phyloP scores from a whole-genome alignment of 768 basidiomycete species.

The Pulveroboletus ravenelii region DNA sequence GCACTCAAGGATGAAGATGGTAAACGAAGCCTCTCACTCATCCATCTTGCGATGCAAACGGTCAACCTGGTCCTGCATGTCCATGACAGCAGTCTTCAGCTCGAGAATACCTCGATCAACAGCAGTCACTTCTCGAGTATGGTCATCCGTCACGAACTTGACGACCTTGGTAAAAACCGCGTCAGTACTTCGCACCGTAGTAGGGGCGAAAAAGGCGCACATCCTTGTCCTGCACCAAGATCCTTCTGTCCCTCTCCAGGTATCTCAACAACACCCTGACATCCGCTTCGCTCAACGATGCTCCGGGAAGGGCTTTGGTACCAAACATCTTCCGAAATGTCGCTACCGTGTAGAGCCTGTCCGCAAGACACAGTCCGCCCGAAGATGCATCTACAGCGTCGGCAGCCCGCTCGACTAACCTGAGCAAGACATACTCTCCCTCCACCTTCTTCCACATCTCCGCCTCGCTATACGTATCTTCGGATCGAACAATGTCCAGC shows the following conservation, averaged over 20 bases:
- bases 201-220: constrained; percentile 37
- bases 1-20: not conserved
- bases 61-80: constrained; percentile 65
- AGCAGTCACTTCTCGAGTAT: constrained; percentile 51
- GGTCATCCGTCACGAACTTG: constrained; percentile 58
- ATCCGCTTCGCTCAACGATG: constrained; percentile 57
- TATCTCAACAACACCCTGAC: constrained; percentile 67
- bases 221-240: constrained; percentile 60
- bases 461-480: constrained; percentile 46
- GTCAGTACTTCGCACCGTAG: not conserved
- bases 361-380: constrained; percentile 45
- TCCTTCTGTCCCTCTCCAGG: constrained; percentile 69
- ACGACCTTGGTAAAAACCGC: constrained; percentile 51
- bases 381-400: constrained; percentile 46
- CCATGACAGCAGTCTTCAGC: constrained; percentile 64
- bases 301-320: constrained; percentile 34
- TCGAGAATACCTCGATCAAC: constrained; percentile 82
- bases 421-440: constrained; percentile 69
- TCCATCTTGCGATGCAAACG: constrained; percentile 66
- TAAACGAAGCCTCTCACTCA: constrained; percentile 44
- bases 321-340: constrained; percentile 61
- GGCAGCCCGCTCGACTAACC: constrained; percentile 63
- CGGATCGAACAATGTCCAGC: constrained; percentile 60
- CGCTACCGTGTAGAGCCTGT: constrained; percentile 56
- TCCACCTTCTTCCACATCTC: constrained; percentile 53